These are phyloP conservation scores for Auricularia auricula-judae DNA, from an alignment of 768 basidiomycete genomes.

Conservation along the genomic window DNA sequence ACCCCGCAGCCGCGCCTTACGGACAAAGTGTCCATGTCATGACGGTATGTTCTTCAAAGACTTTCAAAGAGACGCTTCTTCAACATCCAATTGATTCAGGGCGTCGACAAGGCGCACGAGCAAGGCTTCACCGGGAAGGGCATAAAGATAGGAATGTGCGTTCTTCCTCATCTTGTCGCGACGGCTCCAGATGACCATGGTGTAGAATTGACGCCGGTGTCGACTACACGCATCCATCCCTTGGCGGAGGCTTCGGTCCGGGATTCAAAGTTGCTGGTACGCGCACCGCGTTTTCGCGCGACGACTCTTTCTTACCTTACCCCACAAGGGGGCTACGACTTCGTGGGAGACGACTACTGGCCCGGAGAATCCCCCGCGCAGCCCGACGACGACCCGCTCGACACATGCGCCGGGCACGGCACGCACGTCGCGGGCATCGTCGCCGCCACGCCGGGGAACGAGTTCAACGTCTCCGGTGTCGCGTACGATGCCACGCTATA, in stretches of 20 bases:
- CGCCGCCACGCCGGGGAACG: conserved; percentile 20
- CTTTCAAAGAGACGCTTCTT: not conserved
- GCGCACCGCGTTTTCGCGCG: too few relatives aligned
- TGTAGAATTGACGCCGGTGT: not conserved
- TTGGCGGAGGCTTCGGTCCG: conserved; percentile 10
- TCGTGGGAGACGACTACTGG: conserved; percentile 5
- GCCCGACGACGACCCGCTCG: conserved; percentile 7
- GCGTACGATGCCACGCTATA: conserved; percentile 23
- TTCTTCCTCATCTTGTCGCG: too few relatives aligned
- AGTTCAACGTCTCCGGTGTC: conserved; percentile 25
- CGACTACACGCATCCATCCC: conserved; percentile 6
- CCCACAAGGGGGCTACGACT: conserved; percentile 5
- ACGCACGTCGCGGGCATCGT: conserved; percentile 14
- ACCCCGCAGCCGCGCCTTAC: not conserved
- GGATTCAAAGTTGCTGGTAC: conserved; percentile 4
- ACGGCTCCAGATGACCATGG: too few relatives aligned
- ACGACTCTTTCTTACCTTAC: too few relatives aligned
- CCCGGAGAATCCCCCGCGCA: conserved; percentile 7
- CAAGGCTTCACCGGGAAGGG: not conserved
- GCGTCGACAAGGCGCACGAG: not conserved
- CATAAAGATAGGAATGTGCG: not conserved
- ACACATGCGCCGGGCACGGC: conserved; percentile 4
- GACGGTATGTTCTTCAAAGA: not conserved
- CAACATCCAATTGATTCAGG: not conserved
- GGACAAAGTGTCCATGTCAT: not conserved